Conservation (phyloP, 805 yeast genomes). For the Blastobotrys parvus region DNA sequence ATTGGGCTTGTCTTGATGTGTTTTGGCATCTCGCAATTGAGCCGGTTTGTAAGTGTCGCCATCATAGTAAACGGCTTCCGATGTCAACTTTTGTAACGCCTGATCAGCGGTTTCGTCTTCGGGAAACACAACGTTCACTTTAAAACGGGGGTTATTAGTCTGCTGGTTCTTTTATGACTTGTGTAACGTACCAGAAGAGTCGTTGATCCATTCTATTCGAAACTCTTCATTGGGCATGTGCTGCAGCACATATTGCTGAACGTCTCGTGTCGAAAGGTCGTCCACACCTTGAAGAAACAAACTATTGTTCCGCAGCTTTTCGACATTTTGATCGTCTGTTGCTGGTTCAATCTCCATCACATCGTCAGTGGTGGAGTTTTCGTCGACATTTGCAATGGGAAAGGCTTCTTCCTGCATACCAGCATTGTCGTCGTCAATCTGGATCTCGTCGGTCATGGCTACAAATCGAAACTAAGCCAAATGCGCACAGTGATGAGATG, state of each 20-base stretch:
- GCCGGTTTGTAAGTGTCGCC: conserved; percentile 15
- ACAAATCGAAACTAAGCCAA: too few relatives aligned
- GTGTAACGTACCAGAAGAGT: too few relatives aligned
- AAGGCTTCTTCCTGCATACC: conserved; percentile 10
- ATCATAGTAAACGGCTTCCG: conserved; percentile 22
- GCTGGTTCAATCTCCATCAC: conserved; percentile 1
- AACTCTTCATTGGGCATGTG: conserved; percentile 33
- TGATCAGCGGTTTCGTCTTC: conserved; percentile 32
- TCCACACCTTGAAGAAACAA: conserved; percentile 54
- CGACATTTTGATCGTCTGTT: background rate
- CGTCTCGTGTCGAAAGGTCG: conserved; percentile 50
- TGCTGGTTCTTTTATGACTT: conserved; percentile 19
- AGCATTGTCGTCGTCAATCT: conserved; percentile 9
- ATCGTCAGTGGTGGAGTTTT: background rate
- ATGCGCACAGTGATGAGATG: too few relatives aligned
- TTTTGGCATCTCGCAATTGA: conserved; percentile 25
- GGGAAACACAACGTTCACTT: conserved; percentile 46
- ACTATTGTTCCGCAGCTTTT: conserved; percentile 35
- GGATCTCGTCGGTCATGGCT: conserved; percentile 7
- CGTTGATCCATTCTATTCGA: conserved; percentile 58
- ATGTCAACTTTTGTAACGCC: conserved; percentile 33
- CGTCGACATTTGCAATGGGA: background rate
- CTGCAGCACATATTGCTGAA: conserved; percentile 46
- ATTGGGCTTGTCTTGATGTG: conserved; percentile 29
- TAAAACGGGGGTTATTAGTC: too few relatives aligned